Evolutionary conservation across 768 basidiomycete species (phyloP).

Genomic region (Tylopilus cervinicoccineus): DNA sequence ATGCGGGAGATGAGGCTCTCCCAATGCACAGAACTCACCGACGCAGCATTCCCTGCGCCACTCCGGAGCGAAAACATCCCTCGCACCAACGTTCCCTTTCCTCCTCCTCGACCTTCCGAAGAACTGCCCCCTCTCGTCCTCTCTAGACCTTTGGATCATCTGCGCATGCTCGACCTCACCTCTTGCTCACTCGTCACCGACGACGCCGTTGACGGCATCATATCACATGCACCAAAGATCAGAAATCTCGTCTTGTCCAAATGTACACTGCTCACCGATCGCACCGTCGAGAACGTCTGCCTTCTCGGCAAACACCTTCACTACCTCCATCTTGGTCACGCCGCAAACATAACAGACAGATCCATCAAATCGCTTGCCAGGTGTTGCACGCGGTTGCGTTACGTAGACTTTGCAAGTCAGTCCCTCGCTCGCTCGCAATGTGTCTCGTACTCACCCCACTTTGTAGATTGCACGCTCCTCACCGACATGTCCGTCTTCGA

Average conservation of each 20-base stretch:
- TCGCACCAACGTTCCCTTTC: conserved; percentile 41
- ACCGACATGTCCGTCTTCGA: conserved; percentile 96
- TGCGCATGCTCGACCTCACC: conserved; percentile 92
- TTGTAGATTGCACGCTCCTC: conserved; percentile 72
- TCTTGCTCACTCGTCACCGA: conserved; percentile 80
- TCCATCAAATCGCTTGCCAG: conserved; percentile 82
- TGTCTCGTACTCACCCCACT: conserved; percentile 8
- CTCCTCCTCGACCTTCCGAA: conserved; percentile 32
- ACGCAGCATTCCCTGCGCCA: conserved; percentile 81
- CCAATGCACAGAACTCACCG: conserved; percentile 73
- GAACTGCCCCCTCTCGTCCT: conserved; percentile 66
- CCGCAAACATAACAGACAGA: conserved; percentile 82
- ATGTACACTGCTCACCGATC: conserved; percentile 75
- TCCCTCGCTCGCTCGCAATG: conserved; percentile 11
- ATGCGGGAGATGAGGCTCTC: conserved; percentile 92
- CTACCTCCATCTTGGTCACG: conserved; percentile 94
- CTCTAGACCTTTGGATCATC: conserved; percentile 66
- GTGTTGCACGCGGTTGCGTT: conserved; percentile 84
- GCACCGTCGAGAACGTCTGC: conserved; percentile 78
- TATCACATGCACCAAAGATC: conserved; percentile 77
- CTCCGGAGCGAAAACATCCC: conserved; percentile 37
- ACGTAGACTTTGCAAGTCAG: conserved; percentile 95
- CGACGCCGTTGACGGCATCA: conserved; percentile 76
- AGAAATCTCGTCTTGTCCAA: conserved; percentile 86
- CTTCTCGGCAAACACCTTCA: conserved; percentile 89